Evolutionary conservation across 345 rosid species (phyloP).

Genomic region (Sisymbrium altissimum): DNA sequence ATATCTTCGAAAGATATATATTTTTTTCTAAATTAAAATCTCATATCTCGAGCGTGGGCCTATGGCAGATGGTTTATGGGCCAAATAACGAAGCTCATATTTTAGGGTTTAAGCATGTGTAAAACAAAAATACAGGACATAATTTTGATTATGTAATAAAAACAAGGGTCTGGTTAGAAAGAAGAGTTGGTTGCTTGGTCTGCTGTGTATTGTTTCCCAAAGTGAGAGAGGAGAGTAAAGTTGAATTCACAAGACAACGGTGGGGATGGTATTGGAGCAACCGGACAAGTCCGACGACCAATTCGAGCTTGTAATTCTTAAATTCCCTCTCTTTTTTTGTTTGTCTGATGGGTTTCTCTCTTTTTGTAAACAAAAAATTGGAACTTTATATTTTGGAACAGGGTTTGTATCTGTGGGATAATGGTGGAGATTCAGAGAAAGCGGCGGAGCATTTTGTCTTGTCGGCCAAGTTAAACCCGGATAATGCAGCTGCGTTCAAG

Average conservation of each 20-base stretch:
- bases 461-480: constrained; percentile 67
- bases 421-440: constrained; percentile 39
- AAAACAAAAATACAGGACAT: neutral
- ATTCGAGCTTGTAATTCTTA: constrained; percentile 47
- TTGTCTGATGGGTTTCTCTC: neutral
- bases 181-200: neutral
- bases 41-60: too few species aligned
- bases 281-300: constrained; percentile 63
- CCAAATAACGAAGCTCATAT: neutral
- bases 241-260: constrained; percentile 17
- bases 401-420: constrained; percentile 74
- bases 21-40: too few species aligned
- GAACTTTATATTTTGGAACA: constrained; percentile 15
- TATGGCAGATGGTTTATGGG: neutral
- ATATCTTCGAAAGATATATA: too few species aligned
- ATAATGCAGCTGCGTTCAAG: constrained; percentile 60
- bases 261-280: constrained; percentile 29
- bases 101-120: neutral
- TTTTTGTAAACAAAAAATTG: neutral
- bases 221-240: neutral
- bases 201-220: neutral
- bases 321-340: neutral
- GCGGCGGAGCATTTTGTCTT: constrained; percentile 77
- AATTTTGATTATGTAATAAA: neutral
- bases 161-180: neutral